phyloP scores from a whole-genome alignment of 2,329 filamentous ascomycete genomes.

The Onygenales sp. region DNA sequence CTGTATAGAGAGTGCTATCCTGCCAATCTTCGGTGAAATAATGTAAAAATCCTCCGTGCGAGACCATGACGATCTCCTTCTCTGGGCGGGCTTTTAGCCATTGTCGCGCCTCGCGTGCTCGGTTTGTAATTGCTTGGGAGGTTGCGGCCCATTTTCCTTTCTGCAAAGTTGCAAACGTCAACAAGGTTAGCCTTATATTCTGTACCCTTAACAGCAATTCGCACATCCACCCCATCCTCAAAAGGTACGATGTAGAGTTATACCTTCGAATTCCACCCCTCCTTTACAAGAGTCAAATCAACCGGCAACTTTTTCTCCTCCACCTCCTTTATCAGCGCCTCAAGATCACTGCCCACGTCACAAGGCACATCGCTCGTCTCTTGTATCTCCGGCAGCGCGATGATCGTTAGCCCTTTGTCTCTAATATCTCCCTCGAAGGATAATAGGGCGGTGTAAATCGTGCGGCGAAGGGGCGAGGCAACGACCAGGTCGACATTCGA shows the following conservation, averaged over 20 bases:
- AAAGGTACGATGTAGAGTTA: background rate
- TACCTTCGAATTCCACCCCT: constrained; percentile 65
- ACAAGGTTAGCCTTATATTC: background rate
- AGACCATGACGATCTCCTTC: constrained; percentile 66
- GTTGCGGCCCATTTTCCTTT: constrained; percentile 37
- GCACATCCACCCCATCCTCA: too few species aligned
- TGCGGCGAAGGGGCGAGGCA: constrained; percentile 71
- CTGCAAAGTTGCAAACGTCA: constrained; percentile 10
- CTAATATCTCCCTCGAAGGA: constrained; percentile 53
- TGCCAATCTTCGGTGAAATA: constrained; percentile 77
- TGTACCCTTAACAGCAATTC: background rate
- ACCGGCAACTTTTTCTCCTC: constrained; percentile 44
- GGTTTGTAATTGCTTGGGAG: constrained; percentile 45
- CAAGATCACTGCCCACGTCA: constrained; percentile 58
- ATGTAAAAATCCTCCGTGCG: constrained; percentile 76
- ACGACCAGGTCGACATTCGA: constrained; percentile 58
- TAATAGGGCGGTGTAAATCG: constrained; percentile 65
- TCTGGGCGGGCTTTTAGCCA: constrained; percentile 46
- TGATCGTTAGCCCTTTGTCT: constrained; percentile 41
- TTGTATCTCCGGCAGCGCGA: constrained; percentile 66
- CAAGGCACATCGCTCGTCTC: constrained; percentile 67
- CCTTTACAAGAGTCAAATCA: constrained; percentile 52
- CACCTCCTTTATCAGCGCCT: constrained; percentile 52
- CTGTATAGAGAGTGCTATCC: constrained; percentile 42
- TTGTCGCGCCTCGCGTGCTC: constrained; percentile 52